A percentile compares a stretch with the other conserved stretches of the same genome.
Conservation (phyloP, 2,329 filamentous ascomycete genomes). For the Colletotrichum chrysophilum region DNA sequence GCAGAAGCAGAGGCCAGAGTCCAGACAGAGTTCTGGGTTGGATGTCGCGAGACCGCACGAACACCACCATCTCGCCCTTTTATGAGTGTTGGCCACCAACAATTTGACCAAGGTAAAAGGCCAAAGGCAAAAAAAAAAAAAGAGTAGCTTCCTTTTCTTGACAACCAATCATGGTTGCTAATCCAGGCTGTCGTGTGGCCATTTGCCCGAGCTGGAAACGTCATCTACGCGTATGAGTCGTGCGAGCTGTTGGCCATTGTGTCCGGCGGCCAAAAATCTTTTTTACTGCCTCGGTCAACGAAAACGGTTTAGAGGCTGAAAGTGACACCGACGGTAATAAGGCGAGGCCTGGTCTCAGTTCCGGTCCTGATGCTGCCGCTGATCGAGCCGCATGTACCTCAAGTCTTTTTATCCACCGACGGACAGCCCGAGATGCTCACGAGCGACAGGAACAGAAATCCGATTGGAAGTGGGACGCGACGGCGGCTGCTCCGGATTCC, state of each 20-base stretch:
- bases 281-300: background rate
- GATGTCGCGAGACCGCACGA: background rate
- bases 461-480: background rate
- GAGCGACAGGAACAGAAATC: background rate
- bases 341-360: background rate
- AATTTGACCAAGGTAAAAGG: background rate
- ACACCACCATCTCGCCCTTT: background rate
- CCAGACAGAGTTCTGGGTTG: background rate
- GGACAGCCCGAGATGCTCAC: conserved; percentile 1
- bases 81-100: background rate
- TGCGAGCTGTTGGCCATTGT: background rate
- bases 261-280: background rate
- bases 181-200: conserved; percentile 8
- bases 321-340: background rate
- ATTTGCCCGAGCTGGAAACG: conserved; percentile 7
- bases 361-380: background rate
- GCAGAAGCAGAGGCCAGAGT: background rate
- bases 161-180: background rate
- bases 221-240: conserved; percentile 12
- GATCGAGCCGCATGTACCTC: background rate
- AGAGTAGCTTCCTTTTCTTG: background rate
- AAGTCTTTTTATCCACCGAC: background rate
- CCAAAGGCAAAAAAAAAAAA: background rate
- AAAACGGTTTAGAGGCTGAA: background rate
- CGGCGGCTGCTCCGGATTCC: conserved; percentile 1